These are phyloP conservation scores for Elsinoe perseae DNA, from an alignment of 2,329 filamentous ascomycete genomes.

Conservation along the genomic window DNA sequence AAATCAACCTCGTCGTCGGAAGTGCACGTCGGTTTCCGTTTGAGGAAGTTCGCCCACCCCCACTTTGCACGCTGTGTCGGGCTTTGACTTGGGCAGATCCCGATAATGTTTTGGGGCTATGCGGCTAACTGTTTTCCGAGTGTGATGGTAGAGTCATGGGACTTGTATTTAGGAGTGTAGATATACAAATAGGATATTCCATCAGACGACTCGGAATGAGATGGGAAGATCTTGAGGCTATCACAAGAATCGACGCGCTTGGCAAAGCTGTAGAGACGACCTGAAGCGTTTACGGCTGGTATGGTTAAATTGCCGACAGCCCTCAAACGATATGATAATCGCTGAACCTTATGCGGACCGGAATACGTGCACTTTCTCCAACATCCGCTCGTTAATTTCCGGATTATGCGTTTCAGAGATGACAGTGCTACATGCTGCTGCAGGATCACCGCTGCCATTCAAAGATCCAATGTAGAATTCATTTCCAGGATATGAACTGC, in stretches of 20 bases:
- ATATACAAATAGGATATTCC: too few species aligned
- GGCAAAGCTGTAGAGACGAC: too few species aligned
- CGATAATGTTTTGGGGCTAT: not conserved
- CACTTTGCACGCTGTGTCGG: not conserved
- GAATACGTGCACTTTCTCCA: not conserved
- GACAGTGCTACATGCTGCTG: slow-evolving; percentile 30
- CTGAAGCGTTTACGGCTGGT: too few species aligned
- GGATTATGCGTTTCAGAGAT: slow-evolving; percentile 30
- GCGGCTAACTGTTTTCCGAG: not conserved
- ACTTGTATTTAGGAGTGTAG: too few species aligned
- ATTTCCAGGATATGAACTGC: slow-evolving; percentile 30
- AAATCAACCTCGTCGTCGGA: slow-evolving; percentile 2
- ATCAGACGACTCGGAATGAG: too few species aligned
- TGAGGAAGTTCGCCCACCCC: not conserved
- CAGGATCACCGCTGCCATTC: slow-evolving; percentile 27
- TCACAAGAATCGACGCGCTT: too few species aligned
- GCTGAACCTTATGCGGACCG: not conserved
- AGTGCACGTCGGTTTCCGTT: not conserved
- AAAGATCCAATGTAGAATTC: slow-evolving; percentile 29
- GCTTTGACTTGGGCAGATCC: slow-evolving; percentile 11
- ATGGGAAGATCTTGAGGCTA: too few species aligned
- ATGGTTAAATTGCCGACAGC: not conserved
- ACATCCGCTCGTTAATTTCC: slow-evolving; percentile 22
- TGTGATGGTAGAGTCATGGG: not conserved
- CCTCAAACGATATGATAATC: not conserved